These are phyloP conservation scores for Coniochaeta sp. DNA, from an alignment of 2,329 filamentous ascomycete species.

Conservation along the genomic window DNA sequence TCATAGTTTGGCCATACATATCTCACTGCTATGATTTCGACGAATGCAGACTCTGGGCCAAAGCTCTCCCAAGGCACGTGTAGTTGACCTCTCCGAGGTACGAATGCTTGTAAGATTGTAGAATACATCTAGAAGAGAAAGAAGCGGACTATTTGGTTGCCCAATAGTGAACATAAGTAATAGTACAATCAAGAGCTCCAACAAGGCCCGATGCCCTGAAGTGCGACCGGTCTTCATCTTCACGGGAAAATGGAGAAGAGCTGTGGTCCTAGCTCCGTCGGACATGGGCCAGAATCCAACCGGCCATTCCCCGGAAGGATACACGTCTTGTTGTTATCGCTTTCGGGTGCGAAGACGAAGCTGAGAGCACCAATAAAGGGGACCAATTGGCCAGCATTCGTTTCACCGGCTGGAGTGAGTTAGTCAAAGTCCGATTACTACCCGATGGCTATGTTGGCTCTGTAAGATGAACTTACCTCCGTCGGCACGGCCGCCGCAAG, in stretches of 20 bases:
- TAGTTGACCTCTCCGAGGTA: no score
- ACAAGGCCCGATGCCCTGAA: not conserved
- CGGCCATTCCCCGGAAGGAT: conserved; percentile 27
- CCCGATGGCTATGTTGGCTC: not conserved
- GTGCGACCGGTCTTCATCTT: not conserved
- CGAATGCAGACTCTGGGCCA: no score
- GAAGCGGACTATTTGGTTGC: not conserved
- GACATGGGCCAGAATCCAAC: conserved; percentile 21
- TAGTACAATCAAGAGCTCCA: not conserved
- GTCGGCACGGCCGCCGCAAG: conserved; percentile 43
- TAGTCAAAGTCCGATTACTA: conserved; percentile 7
- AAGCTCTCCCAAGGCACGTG: no score
- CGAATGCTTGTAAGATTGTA: not conserved
- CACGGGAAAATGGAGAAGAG: conserved; percentile 20
- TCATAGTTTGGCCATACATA: no score
- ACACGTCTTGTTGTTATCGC: conserved; percentile 34
- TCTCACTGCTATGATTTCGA: no score
- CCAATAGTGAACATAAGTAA: not conserved
- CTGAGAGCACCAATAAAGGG: conserved; percentile 33
- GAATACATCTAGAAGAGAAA: not conserved
- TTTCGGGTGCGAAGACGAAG: conserved; percentile 37
- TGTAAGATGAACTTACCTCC: conserved; percentile 26
- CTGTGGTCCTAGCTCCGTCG: conserved; percentile 17
- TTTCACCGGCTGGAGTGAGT: conserved; percentile 29
- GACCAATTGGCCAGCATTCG: conserved; percentile 41